These are phyloP conservation scores for Cerioporus squamosus DNA, from an alignment of 1,284 basidiomycete species.

Conservation along the genomic window DNA sequence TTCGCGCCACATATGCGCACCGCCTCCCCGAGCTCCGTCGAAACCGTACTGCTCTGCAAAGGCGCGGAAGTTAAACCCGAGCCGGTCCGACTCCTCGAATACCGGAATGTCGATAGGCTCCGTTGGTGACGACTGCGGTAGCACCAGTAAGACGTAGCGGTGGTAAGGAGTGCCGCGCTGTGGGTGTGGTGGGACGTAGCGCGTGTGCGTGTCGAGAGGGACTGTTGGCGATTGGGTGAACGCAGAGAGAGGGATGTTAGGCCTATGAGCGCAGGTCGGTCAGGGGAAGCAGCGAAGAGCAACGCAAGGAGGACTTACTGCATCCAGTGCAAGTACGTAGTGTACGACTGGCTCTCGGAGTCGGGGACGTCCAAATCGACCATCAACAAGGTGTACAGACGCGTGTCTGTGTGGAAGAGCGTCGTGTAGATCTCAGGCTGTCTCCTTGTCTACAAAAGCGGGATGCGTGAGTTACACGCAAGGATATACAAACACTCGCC, in stretches of 20 bases:
- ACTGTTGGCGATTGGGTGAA: conserved; percentile 46
- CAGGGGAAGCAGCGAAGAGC: conserved; percentile 5
- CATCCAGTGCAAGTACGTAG: conserved; percentile 86
- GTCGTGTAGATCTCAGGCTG: conserved; percentile 71
- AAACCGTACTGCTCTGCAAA: conserved; percentile 65
- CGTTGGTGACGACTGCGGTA: conserved; percentile 62
- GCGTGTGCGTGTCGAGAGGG: conserved; percentile 55
- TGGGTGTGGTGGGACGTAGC: conserved; percentile 88
- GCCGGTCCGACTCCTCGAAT: conserved; percentile 45
- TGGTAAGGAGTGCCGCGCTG: conserved; percentile 86
- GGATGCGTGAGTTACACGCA: neutral
- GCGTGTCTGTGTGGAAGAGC: conserved; percentile 79
- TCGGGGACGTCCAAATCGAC: conserved; percentile 90
- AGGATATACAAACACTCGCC: neutral
- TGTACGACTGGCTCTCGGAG: conserved; percentile 64
- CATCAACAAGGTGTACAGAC: conserved; percentile 88
- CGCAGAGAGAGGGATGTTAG: conserved; percentile 81
- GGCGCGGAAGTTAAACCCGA: conserved; percentile 66
- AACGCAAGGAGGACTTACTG: conserved; percentile 52
- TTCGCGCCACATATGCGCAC: conserved; percentile 84
- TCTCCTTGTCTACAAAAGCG: conserved; percentile 53
- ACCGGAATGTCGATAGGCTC: conserved; percentile 44
- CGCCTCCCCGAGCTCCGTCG: conserved; percentile 60
- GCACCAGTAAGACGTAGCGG: conserved; percentile 79
- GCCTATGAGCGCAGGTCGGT: conserved; percentile 45